Percentiles rank a stretch among this genome's conserved stretches.
These are phyloP conservation scores for Candida albicans DNA, from an alignment of 1,139 yeast species.

Conservation along the genomic window DNA sequence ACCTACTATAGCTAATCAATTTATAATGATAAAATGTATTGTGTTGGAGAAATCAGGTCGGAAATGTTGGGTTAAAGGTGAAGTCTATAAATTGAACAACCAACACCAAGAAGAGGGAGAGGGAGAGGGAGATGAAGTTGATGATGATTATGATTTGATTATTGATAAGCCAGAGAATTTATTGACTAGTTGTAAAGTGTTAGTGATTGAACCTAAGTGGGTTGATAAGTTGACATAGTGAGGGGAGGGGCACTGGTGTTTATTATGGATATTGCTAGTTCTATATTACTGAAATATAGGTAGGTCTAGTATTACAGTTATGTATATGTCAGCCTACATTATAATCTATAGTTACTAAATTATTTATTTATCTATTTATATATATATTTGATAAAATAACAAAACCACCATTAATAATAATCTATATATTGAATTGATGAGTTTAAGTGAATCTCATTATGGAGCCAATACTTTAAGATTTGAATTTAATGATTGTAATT, in stretches of 20 bases:
- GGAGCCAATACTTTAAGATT: slow-evolving; percentile 7
- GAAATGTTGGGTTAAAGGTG: slow-evolving; percentile 46
- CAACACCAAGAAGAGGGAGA: slow-evolving; percentile 9
- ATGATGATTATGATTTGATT: neutral
- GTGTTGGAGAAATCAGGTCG: slow-evolving; percentile 37
- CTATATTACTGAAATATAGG: too few species aligned
- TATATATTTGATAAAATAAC: slow-evolving; percentile 1
- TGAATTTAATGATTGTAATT: slow-evolving; percentile 12
- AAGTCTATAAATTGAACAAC: slow-evolving; percentile 23
- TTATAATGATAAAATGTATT: slow-evolving; percentile 37
- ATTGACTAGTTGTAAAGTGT: slow-evolving; percentile 41
- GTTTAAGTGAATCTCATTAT: neutral
- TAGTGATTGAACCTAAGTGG: slow-evolving; percentile 51
- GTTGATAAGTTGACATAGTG: slow-evolving; percentile 32
- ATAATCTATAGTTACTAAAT: slow-evolving; percentile 6
- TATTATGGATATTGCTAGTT: too few species aligned
- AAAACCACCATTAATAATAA: too few species aligned
- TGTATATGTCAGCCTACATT: neutral
- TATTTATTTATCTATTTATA: slow-evolving; percentile 8
- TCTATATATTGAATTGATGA: too few species aligned
- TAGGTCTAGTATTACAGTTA: too few species aligned
- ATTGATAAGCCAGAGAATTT: slow-evolving; percentile 26
- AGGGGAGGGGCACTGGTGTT: too few species aligned
- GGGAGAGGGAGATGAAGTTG: slow-evolving; percentile 15
- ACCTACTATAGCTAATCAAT: slow-evolving; percentile 38